Conservation (phyloP, 2,329 filamentous ascomycete species). For the Chalaropsis thielavioides region DNA sequence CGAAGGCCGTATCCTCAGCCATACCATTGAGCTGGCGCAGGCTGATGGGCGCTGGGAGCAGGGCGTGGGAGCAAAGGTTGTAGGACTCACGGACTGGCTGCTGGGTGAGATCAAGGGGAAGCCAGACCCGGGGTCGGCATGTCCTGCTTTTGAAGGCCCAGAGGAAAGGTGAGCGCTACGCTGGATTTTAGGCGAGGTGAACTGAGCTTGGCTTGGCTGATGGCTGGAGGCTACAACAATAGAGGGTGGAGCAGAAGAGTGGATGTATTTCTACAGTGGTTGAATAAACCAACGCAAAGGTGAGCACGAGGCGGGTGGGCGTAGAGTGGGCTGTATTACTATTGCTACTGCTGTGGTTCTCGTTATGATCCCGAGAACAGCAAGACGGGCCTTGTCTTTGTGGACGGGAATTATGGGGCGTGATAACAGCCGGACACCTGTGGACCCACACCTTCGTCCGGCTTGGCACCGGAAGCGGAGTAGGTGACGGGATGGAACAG, state of each 20-base stretch:
- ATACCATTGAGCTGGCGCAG: constrained; percentile 89
- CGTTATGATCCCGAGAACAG: neutral
- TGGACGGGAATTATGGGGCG: neutral
- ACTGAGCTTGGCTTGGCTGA: neutral
- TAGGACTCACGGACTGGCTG: constrained; percentile 88
- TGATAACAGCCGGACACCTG: neutral
- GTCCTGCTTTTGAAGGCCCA: constrained; percentile 16
- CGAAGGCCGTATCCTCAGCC: constrained; percentile 67
- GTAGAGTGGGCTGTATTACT: neutral
- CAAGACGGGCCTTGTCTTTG: neutral
- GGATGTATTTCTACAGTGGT: neutral
- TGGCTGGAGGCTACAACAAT: neutral
- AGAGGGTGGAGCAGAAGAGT: neutral
- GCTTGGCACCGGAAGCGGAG: neutral
- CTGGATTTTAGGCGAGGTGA: neutral
- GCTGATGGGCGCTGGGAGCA: constrained; percentile 71
- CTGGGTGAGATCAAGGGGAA: constrained; percentile 50
- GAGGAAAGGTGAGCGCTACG: neutral
- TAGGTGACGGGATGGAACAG: neutral
- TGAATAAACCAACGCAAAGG: neutral
- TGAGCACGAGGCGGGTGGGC: neutral
- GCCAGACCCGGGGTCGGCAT: constrained; percentile 14
- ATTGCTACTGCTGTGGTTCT: neutral
- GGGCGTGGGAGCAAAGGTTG: constrained; percentile 65
- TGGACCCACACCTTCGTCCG: neutral